phyloP scores from a whole-genome alignment of 1,284 basidiomycete genomes.

The Mycena sp. region DNA sequence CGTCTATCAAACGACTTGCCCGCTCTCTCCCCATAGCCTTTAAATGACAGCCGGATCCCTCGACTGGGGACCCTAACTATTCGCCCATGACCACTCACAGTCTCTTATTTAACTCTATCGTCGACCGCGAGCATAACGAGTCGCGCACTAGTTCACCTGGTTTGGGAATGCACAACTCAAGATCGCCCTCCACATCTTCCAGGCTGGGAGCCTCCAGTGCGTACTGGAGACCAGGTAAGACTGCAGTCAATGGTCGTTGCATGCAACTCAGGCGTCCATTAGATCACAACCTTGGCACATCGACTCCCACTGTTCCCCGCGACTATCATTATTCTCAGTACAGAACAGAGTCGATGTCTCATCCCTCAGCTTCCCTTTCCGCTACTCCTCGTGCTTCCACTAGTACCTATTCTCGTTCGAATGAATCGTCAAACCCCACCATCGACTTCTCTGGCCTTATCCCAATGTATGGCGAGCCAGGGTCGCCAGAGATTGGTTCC shows the following conservation, averaged over 20 bases:
- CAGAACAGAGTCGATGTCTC: neutral
- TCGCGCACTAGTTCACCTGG: neutral
- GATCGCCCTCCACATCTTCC: neutral
- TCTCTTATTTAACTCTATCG: neutral
- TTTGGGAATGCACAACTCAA: neutral
- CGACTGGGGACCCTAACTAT: neutral
- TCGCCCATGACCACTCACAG: constrained; percentile 19
- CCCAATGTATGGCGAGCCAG: constrained; percentile 14
- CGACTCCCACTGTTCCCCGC: neutral
- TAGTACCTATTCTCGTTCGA: neutral
- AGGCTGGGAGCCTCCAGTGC: neutral
- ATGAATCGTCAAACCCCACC: constrained; percentile 1
- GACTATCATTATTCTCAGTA: constrained; percentile 10
- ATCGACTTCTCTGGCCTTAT: constrained; percentile 21
- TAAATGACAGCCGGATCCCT: neutral
- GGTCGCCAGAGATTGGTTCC: neutral
- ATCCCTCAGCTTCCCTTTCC: neutral
- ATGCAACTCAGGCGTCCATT: neutral
- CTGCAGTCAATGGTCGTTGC: neutral
- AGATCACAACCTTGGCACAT: constrained; percentile 2
- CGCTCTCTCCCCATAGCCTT: constrained; percentile 18
- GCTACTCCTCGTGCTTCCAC: neutral
- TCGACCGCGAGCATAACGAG: constrained; percentile 1
- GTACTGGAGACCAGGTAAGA: constrained; percentile 17
- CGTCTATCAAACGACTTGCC: constrained; percentile 14